Evolutionary conservation across 75 land plant genomes (phyloP).

Genomic region (Pseudotsuga menziesii): DNA sequence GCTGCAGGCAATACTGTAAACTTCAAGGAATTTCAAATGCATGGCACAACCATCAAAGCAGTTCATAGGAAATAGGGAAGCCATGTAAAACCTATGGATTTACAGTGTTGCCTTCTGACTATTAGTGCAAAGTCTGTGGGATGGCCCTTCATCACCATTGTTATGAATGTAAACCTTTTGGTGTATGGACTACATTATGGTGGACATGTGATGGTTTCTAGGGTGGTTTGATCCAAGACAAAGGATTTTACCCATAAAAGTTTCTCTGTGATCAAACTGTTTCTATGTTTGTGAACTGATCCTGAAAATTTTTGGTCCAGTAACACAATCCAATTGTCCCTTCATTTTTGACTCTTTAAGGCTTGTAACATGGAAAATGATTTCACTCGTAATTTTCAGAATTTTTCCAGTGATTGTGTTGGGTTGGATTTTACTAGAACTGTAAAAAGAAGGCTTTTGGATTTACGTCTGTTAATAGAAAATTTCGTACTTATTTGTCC

Average conservation of each 20-base stretch:
- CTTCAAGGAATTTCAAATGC: neutral
- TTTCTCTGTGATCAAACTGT: neutral
- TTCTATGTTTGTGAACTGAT: neutral
- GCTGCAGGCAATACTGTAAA: neutral
- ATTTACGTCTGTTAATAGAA: too few relatives aligned
- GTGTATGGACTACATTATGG: neutral
- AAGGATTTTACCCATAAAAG: neutral
- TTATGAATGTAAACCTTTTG: neutral
- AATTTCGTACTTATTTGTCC: too few relatives aligned
- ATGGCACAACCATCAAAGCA: neutral
- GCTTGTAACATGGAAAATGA: too few relatives aligned
- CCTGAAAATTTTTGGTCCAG: neutral
- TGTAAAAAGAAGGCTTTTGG: too few relatives aligned
- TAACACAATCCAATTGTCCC: too few relatives aligned
- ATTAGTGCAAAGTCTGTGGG: conserved; percentile 1
- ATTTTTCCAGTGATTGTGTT: too few relatives aligned
- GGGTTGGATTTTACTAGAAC: too few relatives aligned
- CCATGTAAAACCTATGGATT: neutral
- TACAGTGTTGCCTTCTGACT: neutral
- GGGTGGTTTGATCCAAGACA: conserved; percentile 4
- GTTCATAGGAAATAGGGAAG: neutral
- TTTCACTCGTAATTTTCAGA: too few relatives aligned
- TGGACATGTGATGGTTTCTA: neutral
- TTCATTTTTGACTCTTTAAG: too few relatives aligned
- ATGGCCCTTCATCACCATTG: neutral